Evolutionary conservation across 2,329 filamentous ascomycete genomes (phyloP), one percentile per base, ranked within the genome.

Genomic region (Ciborinia camelliae): DNA sequence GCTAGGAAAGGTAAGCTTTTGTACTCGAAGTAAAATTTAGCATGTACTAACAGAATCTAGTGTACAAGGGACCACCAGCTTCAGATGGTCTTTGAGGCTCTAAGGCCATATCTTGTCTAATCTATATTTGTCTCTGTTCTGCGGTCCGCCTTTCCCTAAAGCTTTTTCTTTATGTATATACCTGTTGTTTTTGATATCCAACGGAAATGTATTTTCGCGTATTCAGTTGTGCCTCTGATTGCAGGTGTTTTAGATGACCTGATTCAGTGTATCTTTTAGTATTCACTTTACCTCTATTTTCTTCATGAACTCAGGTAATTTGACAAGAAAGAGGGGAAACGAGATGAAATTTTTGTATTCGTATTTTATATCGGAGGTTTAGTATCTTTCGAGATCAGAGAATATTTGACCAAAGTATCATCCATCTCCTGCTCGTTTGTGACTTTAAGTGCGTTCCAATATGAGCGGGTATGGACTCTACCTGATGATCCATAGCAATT

Each of bases 1-100:
- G 82, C 81, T 54, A 76, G 79, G 58, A 83, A 81, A 74, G 78
- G 82, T 82, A 72, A 73, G 77, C 75, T 62, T 14, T 26, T 30
- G 26, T 52, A 35, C 9, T 58, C 52, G 7, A 10, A 30, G 18
- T 14, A 5, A 32, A n/a, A 3, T 8, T 47, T 26, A 4, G 8
- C 4, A 18, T 26, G 20, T 26, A 58, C 48, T 62, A 7, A 61
- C 41, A 15, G 12, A 52, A 15, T 12, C 48, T 65, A 71, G 69
- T 68, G 8, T 71, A 71, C 50, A 70, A 67, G 48, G 69, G 69
- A 28, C 69, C 69, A 20, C 69, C 69, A 28, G 66, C 66, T 30
- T 71, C 69, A 4, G 69, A 71, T 65, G 69, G 67, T n/a, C 47
- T 71, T 3, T 66, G 55, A 66, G 26, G 20, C 20, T 45, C 14